Base-by-base conservation (phyloP, 306 rosid species). In the Astragalus membranaceus region DNA sequence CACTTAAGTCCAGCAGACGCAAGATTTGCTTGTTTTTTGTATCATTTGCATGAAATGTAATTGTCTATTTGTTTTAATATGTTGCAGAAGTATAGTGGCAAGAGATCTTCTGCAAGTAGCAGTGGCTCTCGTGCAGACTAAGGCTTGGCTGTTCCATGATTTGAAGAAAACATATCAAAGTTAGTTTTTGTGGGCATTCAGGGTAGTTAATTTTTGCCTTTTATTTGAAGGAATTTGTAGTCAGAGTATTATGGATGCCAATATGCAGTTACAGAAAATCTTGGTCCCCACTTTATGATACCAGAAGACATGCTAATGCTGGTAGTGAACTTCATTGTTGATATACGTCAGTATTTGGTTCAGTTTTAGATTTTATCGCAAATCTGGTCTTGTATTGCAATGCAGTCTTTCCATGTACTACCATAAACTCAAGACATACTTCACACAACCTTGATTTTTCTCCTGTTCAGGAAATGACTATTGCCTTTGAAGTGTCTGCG, bases 51-150 rank as follows among this genome's bases (percentile, higher is more conserved):
- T 36, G 71, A 17, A 33, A 59, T 32, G 1, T 55, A 53, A 16
- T 20, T 16, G 14, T 35, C 69, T 11, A 12, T 35, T 41, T 16
- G 2, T 15, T 66, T 59, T 53, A 8, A 55, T 36, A 14, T 10
- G 37, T 68, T 58, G 49, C 86, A 86, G 90, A 83, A 69, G 50
- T 81, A 86, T 7, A 70, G 80, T 8, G 83, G 88, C 32, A 86
- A 76, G 73, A 85, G 48, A 60, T 16, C 83, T 69, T 78, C 64
- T 68, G 66, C 82, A 13, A 79, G 88, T 54, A 61, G 88, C 72
- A 68, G 82, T 55, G 75, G 78, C 48, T 20, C 76, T 73, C 79
- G 82, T n/a, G 81, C 79, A 32, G 88, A 83, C 58, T 88, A 81
- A 88, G 70, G 83, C 73, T 49, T 33, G 35, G 44, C 52, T 37